Conservation (phyloP, 1,284 basidiomycete genomes). For the Ganoderma multipileum region DNA sequence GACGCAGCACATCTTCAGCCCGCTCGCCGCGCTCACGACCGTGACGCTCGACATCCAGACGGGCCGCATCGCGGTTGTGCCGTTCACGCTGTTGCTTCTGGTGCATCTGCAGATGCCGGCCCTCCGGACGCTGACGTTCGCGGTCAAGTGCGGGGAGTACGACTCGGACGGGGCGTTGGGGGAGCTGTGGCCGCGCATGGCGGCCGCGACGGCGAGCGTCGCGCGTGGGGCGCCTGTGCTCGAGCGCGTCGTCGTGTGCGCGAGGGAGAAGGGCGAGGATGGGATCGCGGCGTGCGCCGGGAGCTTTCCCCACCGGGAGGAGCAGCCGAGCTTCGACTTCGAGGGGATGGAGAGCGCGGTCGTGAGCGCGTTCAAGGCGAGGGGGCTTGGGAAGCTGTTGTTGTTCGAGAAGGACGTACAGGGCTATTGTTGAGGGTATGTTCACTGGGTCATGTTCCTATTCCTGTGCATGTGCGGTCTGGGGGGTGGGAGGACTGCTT, state of each 20-base stretch:
- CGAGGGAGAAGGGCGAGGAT: slow-evolving; percentile 10
- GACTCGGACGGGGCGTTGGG: slow-evolving; percentile 14
- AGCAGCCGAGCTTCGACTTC: slow-evolving; percentile 14
- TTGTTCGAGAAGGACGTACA: slow-evolving; percentile 5
- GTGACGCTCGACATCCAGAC: slow-evolving; percentile 29
- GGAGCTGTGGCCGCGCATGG: slow-evolving; percentile 22
- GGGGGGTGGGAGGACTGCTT: neutral
- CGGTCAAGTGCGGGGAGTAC: slow-evolving; percentile 23
- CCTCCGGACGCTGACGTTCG: slow-evolving; percentile 23
- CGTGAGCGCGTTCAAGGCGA: slow-evolving; percentile 20
- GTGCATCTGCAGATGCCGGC: slow-evolving; percentile 22
- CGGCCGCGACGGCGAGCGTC: slow-evolving; percentile 20
- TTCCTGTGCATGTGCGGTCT: neutral
- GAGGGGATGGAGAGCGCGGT: slow-evolving; percentile 24
- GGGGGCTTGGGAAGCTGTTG: slow-evolving; percentile 20
- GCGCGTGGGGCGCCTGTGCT: slow-evolving; percentile 11
- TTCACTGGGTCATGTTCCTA: neutral
- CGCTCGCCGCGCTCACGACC: slow-evolving; percentile 20
- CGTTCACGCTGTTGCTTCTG: slow-evolving; percentile 27
- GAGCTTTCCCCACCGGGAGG: slow-evolving; percentile 2
- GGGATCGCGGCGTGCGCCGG: neutral
- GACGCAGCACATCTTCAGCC: slow-evolving; percentile 13
- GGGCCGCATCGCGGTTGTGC: slow-evolving; percentile 22
- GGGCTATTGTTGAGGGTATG: neutral
- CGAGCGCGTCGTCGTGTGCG: slow-evolving; percentile 13